These are phyloP conservation scores for Murraya koenigii DNA, from an alignment of 345 rosid species.

Conservation along the genomic window DNA sequence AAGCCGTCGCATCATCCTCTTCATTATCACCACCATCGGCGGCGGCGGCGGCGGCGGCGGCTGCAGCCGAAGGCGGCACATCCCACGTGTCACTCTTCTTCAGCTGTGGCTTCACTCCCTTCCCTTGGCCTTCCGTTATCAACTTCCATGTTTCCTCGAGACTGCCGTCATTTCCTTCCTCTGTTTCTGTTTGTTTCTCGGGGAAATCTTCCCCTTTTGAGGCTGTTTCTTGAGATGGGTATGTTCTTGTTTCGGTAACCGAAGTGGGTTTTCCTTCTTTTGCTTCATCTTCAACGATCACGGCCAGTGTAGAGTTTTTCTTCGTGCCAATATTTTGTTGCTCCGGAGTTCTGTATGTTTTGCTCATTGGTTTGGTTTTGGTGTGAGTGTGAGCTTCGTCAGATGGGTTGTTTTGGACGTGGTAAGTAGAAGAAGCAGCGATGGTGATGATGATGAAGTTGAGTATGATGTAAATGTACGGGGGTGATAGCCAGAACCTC, in stretches of 20 bases:
- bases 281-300: neutral
- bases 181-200: slow-evolving; percentile 10
- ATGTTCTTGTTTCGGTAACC: neutral
- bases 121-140: slow-evolving; percentile 40
- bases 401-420: slow-evolving; percentile 11
- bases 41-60: neutral
- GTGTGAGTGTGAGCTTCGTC: neutral
- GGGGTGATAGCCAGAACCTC: slow-evolving; percentile 39
- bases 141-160: slow-evolving; percentile 46
- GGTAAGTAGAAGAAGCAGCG: slow-evolving; percentile 33
- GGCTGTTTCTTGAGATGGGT: slow-evolving; percentile 2
- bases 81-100: slow-evolving; percentile 50
- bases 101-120: slow-evolving; percentile 3
- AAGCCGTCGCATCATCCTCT: slow-evolving; percentile 8
- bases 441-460: slow-evolving; percentile 49
- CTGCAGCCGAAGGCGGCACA: slow-evolving; percentile 17
- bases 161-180: slow-evolving; percentile 17
- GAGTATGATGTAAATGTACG: slow-evolving; percentile 45
- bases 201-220: neutral
- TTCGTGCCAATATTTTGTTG: neutral
- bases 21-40: neutral
- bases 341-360: neutral
- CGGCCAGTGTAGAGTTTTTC: neutral
- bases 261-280: slow-evolving; percentile 4
- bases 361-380: too few species aligned